Percentiles rank a stretch among this genome's conserved stretches.
These are phyloP conservation scores for Ustilago cynodontis DNA, from an alignment of 1,284 basidiomycete genomes.

Conservation along the genomic window DNA sequence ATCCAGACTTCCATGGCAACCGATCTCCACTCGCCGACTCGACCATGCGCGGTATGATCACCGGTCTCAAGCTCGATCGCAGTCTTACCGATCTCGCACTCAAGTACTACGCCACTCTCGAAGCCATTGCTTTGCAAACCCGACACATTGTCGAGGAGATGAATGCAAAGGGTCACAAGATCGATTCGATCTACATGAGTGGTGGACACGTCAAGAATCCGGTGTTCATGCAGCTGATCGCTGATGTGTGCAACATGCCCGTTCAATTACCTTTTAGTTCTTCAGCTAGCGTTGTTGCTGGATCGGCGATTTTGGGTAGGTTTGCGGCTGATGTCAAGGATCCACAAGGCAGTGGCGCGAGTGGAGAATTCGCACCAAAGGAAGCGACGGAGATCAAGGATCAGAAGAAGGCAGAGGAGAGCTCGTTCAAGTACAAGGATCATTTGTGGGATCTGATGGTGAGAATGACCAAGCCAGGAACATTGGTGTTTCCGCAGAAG, in stretches of 20 bases:
- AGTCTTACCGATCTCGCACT: constrained; percentile 84
- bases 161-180: constrained; percentile 85
- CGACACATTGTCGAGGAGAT: constrained; percentile 93
- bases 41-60: constrained; percentile 89
- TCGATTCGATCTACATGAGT: constrained; percentile 89
- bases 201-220: constrained; percentile 71
- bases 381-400: constrained; percentile 46
- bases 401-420: constrained; percentile 73
- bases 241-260: constrained; percentile 84
- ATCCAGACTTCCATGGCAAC: constrained; percentile 89
- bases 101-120: constrained; percentile 90
- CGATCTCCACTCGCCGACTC: constrained; percentile 94
- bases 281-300: constrained; percentile 87
- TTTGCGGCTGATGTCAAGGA: constrained; percentile 79
- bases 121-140: constrained; percentile 94
- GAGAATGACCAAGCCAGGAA: constrained; percentile 90
- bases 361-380: constrained; percentile 56
- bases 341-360: constrained; percentile 15
- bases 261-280: constrained; percentile 83
- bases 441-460: constrained; percentile 94
- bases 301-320: constrained; percentile 91
- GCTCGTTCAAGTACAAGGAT: constrained; percentile 75
- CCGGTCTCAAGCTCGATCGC: constrained; percentile 85
- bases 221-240: constrained; percentile 75
- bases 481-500: constrained; percentile 78